These are phyloP conservation scores for Neurospora crassa DNA, from an alignment of 2,329 filamentous ascomycete species.

Conservation along the genomic window DNA sequence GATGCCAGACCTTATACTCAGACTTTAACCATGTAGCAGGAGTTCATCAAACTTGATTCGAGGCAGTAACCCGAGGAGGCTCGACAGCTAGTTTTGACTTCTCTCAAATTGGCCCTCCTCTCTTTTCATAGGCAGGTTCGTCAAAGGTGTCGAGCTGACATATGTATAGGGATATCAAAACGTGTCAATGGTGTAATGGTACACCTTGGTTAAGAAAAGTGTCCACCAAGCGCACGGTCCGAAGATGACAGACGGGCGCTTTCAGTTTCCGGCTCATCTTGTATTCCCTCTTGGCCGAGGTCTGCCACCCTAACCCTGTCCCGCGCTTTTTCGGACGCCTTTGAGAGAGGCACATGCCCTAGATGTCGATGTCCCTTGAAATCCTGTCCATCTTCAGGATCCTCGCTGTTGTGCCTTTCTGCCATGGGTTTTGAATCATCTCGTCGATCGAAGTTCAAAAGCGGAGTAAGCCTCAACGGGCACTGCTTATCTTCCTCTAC, in stretches of 20 bases:
- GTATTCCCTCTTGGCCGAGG: neutral
- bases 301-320: neutral
- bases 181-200: neutral
- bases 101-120: neutral
- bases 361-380: neutral
- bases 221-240: neutral
- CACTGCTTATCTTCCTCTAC: neutral
- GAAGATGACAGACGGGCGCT: neutral
- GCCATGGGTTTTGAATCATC: neutral
- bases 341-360: neutral
- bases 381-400: neutral
- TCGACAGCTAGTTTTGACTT: neutral
- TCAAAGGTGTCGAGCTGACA: neutral
- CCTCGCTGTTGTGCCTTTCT: neutral
- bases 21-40: neutral
- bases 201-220: neutral
- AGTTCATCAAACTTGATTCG: neutral
- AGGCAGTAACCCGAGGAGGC: neutral
- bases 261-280: neutral
- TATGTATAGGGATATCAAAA: neutral
- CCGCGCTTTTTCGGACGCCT: neutral
- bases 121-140: neutral
- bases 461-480: neutral
- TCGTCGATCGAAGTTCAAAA: neutral
- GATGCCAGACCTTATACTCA: neutral